A percentile compares a stretch with the other conserved stretches of the same genome.
These are phyloP conservation scores for Colletotrichum agaves DNA, from an alignment of 2,329 filamentous ascomycete genomes.

Conservation along the genomic window DNA sequence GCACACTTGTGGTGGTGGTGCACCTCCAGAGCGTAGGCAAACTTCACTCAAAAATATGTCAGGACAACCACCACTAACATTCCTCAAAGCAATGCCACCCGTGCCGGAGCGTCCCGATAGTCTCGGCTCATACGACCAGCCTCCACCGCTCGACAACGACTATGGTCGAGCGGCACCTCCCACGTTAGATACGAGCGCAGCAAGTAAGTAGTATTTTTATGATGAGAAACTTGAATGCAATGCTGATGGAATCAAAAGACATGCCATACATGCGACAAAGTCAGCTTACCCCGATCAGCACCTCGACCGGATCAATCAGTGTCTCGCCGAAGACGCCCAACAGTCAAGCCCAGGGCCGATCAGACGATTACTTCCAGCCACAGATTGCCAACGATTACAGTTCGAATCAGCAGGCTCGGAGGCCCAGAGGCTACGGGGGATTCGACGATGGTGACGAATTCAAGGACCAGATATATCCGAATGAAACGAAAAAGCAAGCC, in stretches of 20 bases:
- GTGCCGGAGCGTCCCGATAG: constrained; percentile 45
- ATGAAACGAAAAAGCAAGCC: constrained; percentile 53
- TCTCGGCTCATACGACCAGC: constrained; percentile 43
- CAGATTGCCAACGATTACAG: constrained; percentile 56
- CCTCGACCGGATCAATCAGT: constrained; percentile 67
- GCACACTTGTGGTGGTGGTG: constrained; percentile 72
- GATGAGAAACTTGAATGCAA: not conserved
- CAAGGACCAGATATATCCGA: constrained; percentile 59
- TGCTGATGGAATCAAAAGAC: constrained; percentile 57
- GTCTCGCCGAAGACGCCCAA: constrained; percentile 71
- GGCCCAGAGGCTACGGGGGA: constrained; percentile 62
- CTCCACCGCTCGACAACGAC: constrained; percentile 48
- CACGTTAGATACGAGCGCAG: constrained; percentile 62
- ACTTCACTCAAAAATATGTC: not conserved
- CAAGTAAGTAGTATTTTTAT: constrained; percentile 55
- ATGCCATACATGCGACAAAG: constrained; percentile 64
- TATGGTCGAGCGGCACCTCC: constrained; percentile 54
- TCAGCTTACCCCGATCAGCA: constrained; percentile 73
- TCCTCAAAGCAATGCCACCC: constrained; percentile 50
- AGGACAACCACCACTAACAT: constrained; percentile 33
- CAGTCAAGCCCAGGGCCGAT: constrained; percentile 54
- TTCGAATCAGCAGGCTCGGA: constrained; percentile 50
- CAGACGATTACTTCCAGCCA: constrained; percentile 58
- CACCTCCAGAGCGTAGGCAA: constrained; percentile 55
- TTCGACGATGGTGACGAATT: constrained; percentile 52